These are phyloP conservation scores for Apiospora marii DNA, from an alignment of 2,329 filamentous ascomycete species.

Conservation along the genomic window DNA sequence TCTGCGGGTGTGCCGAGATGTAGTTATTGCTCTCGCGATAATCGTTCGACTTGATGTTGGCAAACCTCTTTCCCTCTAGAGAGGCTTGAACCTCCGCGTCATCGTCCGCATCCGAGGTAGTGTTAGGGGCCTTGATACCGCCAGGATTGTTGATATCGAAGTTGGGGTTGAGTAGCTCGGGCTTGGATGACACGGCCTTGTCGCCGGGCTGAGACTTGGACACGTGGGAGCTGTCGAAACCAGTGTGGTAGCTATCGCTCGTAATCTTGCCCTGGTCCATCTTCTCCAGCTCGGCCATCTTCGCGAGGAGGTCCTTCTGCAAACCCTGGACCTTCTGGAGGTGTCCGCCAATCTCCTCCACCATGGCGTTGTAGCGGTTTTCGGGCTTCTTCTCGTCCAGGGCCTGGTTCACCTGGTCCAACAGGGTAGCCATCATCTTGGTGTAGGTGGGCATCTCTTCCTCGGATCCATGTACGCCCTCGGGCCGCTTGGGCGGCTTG, in stretches of 20 bases:
- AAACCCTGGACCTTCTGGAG: slow-evolving; percentile 78
- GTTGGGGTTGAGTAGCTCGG: slow-evolving; percentile 81
- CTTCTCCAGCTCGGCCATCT: slow-evolving; percentile 83
- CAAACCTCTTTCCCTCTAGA: slow-evolving; percentile 80
- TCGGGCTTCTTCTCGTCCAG: slow-evolving; percentile 78
- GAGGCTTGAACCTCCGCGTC: slow-evolving; percentile 81
- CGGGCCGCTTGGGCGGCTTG: slow-evolving; percentile 76
- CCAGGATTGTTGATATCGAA: slow-evolving; percentile 46
- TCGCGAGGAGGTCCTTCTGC: slow-evolving; percentile 76
- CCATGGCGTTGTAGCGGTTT: slow-evolving; percentile 76
- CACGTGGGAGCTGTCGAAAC: slow-evolving; percentile 88
- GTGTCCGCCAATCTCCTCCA: slow-evolving; percentile 80
- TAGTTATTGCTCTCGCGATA: slow-evolving; percentile 79
- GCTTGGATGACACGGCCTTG: slow-evolving; percentile 57
- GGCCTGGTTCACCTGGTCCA: slow-evolving; percentile 90
- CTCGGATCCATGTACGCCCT: slow-evolving; percentile 79
- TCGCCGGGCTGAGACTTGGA: slow-evolving; percentile 49
- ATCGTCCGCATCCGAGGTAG: slow-evolving; percentile 61
- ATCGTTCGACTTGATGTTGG: slow-evolving; percentile 77
- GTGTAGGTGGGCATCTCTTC: slow-evolving; percentile 84
- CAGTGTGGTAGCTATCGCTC: slow-evolving; percentile 85
- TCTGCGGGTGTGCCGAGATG: slow-evolving; percentile 77
- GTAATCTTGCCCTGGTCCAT: slow-evolving; percentile 92
- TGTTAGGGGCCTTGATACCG: slow-evolving; percentile 31
- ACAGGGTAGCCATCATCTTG: slow-evolving; percentile 96